Base-by-base conservation (phyloP, 257 asterid species). In the Coffea canephora region DNA sequence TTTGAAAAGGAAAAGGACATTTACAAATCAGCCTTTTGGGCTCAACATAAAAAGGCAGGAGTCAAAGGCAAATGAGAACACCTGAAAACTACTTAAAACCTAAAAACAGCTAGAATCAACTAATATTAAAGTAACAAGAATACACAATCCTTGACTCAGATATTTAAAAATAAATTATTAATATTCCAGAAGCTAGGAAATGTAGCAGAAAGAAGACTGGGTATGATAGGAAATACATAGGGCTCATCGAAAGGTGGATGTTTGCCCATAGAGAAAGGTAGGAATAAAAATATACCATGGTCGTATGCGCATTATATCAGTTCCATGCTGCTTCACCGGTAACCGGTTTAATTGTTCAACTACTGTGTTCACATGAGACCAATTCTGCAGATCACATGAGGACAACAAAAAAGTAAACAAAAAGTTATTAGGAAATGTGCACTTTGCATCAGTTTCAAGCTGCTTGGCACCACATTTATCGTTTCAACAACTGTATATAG, bases 281-380 rank as follows among this genome's bases (percentile, higher is more conserved):
- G 77, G 31, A 62, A 23, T 75, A 79, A 19, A 78, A 66, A 75
- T 88, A 86, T 90, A 95, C 99, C 99, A 95, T 71, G 91, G 95
- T 82, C 98, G 86, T 77, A 95, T 85, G 84, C 99, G 98, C 98
- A 93, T 93, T 69, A 95, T 89, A 91, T 95, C 97, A 76, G 97
- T 86, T 80, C 96, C 94, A 78, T 89, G 97, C 86, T 91, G 97
- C 91, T 92, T 90, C 62, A 91, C 84, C n/a, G 98, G 98, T 65
- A 90, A 79, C 85, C 69, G 90, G 77, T 95, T 95, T 89, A 93
- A 81, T 23, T 92, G 92, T 78, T 92, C 90, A 52, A 91, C 87
- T 74, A 93, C 92, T 23, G 92, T 89, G 76, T 86, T 88, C 79
- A 95, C 98, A 81, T 95, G 99, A 73, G 95, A 86, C 98, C 98